These are phyloP conservation scores for Clarireedia hainanense DNA, from an alignment of 2,329 filamentous ascomycete genomes.

Conservation along the genomic window DNA sequence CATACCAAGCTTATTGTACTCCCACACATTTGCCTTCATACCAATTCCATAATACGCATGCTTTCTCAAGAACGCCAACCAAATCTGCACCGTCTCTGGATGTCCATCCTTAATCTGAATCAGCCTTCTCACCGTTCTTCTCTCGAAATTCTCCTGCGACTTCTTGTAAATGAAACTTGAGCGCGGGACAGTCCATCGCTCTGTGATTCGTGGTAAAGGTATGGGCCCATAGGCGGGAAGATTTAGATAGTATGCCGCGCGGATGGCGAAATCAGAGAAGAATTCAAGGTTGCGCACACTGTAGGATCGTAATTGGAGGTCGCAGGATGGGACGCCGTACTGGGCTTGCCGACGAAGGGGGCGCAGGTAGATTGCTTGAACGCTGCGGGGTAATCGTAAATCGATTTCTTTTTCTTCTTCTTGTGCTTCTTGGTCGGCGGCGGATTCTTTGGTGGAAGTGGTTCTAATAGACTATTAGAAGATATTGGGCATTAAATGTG, in stretches of 20 bases:
- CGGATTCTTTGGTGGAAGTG: background rate
- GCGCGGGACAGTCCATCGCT: slow-evolving; percentile 90
- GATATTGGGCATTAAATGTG: background rate
- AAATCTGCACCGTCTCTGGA: slow-evolving; percentile 79
- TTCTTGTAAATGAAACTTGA: slow-evolving; percentile 95
- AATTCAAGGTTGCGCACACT: slow-evolving; percentile 85
- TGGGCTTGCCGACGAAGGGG: slow-evolving; percentile 69
- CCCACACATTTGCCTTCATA: slow-evolving; percentile 98
- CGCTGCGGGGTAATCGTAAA: slow-evolving; percentile 63
- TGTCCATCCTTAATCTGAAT: slow-evolving; percentile 92
- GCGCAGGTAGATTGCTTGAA: slow-evolving; percentile 80
- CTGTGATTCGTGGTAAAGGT: slow-evolving; percentile 75
- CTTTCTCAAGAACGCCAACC: slow-evolving; percentile 87
- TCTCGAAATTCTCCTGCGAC: slow-evolving; percentile 94
- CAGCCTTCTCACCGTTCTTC: slow-evolving; percentile 74
- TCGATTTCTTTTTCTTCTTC: background rate
- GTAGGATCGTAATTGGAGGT: slow-evolving; percentile 90
- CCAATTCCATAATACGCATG: slow-evolving; percentile 93
- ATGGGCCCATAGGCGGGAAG: slow-evolving; percentile 80
- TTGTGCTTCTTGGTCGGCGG: background rate
- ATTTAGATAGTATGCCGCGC: slow-evolving; percentile 88
- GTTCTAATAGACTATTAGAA: slow-evolving; percentile 6
- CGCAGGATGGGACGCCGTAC: slow-evolving; percentile 76
- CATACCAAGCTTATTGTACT: slow-evolving; percentile 67
- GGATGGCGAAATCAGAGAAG: slow-evolving; percentile 88